Conservation (phyloP, 2,329 filamentous ascomycete species). For the Macroventuria anomochaeta region DNA sequence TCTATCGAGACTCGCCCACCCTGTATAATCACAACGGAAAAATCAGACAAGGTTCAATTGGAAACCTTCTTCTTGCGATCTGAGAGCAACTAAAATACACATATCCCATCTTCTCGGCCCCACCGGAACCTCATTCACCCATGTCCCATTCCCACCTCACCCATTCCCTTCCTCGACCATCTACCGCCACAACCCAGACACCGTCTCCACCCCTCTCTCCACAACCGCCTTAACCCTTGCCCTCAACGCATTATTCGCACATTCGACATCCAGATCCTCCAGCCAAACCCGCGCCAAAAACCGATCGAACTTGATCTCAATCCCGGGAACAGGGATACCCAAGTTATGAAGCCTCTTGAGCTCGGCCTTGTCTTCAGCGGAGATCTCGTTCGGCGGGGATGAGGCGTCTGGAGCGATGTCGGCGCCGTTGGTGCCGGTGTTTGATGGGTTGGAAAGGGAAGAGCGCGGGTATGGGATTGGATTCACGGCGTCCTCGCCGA, state of each 20-base stretch:
- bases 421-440: background rate
- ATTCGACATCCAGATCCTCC: constrained; percentile 90
- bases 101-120: no score
- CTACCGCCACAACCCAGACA: constrained; percentile 52
- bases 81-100: no score
- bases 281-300: constrained; percentile 89
- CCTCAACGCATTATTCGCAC: constrained; percentile 75
- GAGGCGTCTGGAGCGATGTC: background rate
- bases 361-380: constrained; percentile 57
- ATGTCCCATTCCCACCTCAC: no score
- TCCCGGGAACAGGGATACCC: constrained; percentile 88
- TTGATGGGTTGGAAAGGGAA: constrained; percentile 42
- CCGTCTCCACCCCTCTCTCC: constrained; percentile 86
- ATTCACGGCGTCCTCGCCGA: constrained; percentile 80
- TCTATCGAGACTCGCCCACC: no score
- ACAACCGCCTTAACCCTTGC: constrained; percentile 89
- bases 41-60: no score
- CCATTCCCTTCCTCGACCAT: no score
- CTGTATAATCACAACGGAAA: no score
- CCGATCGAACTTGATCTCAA: constrained; percentile 87
- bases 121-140: no score
- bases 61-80: no score
- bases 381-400: constrained; percentile 13
- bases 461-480: constrained; percentile 74
- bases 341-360: constrained; percentile 79